Percentiles rank a stretch among this genome's conserved stretches.
Conservation (phyloP, 2,329 filamentous ascomycete species). For the Davidsoniella neocaledoniae region DNA sequence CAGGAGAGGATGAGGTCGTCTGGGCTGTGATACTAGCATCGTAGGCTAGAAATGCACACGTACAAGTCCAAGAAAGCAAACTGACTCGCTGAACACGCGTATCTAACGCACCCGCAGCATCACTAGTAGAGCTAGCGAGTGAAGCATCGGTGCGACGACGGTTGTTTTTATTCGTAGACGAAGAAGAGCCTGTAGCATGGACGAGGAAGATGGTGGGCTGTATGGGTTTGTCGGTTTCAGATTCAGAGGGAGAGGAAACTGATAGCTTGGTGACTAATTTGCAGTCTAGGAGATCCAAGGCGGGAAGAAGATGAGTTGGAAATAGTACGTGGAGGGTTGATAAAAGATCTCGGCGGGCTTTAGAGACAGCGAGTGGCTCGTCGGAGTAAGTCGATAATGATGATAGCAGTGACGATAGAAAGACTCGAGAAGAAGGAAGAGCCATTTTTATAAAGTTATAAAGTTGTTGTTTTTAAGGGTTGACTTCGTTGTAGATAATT, state of each 20-base stretch:
- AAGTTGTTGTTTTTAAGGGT: conserved; percentile 13
- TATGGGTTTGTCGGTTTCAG: not conserved
- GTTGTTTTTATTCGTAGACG: not conserved
- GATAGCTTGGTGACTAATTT: conserved; percentile 37
- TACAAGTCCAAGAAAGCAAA: conserved; percentile 69
- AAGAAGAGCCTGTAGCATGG: not conserved
- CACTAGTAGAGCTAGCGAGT: too few species aligned
- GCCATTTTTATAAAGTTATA: conserved; percentile 20
- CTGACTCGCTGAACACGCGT: conserved; percentile 31
- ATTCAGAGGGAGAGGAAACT: too few species aligned
- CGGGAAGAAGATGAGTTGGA: conserved; percentile 63
- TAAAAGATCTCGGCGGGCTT: conserved; percentile 28
- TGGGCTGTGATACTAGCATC: conserved; percentile 26
- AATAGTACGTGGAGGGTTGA: conserved; percentile 74
- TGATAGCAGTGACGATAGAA: conserved; percentile 5
- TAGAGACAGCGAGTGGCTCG: not conserved
- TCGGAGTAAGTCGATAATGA: not conserved
- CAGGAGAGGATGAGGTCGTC: not conserved
- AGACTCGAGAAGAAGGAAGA: conserved; percentile 3
- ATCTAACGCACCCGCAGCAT: not conserved
- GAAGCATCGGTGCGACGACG: conserved; percentile 1
- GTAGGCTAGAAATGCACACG: conserved; percentile 70
- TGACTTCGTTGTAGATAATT: too few species aligned
- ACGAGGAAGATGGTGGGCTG: not conserved
- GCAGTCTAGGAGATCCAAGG: conserved; percentile 75